Base-by-base conservation (phyloP, 805 yeast genomes). In the Candida lessepsii region DNA sequence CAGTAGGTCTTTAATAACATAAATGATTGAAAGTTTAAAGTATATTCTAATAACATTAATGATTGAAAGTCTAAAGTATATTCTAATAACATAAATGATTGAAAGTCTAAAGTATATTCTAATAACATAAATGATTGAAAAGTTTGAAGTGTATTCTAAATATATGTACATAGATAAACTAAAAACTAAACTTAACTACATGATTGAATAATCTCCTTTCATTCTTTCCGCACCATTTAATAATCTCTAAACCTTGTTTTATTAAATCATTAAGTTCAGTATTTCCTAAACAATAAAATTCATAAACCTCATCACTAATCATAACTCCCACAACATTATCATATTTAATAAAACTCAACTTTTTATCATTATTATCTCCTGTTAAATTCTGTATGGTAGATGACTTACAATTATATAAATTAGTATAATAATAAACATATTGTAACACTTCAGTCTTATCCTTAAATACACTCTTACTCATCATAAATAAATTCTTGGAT, bases 181-280 rank as follows among this genome's bases (percentile, higher is more conserved):
- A 49, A 27, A 42, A 41, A 10, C 39, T 41, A 28, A 42, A 47
- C 14, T 29, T 29, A 4, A 43, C 17, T n/a, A 80, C 81, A 16
- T 79, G 76, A 9, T 84, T 78, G 56, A 87, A 88, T 25, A 88
- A 57, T 28, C 93, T 65, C 39, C 78, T 79, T 46, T 84, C 84
- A 49, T 86, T 76, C 46, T 72, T 78, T 45, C 76, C 71, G 50
- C 95, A 82, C 96, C 96, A 90, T 35, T 71, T 70, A 7, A 85
- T 79, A 10, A 88, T 77, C 15, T 71, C 68, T 37, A 79, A 71
- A 28, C 89, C 81, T 45, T 86, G 79, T 15, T 65, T 65, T 11
- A 83, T 73, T 43, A 89, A 61, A 0, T 74, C 69, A 28, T 76
- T 76, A 30, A 81, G 78, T 31, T 75, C 71, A 1, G 80, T 76